Conservation (phyloP, 2,329 filamentous ascomycete species). For the Xylaria sp. region DNA sequence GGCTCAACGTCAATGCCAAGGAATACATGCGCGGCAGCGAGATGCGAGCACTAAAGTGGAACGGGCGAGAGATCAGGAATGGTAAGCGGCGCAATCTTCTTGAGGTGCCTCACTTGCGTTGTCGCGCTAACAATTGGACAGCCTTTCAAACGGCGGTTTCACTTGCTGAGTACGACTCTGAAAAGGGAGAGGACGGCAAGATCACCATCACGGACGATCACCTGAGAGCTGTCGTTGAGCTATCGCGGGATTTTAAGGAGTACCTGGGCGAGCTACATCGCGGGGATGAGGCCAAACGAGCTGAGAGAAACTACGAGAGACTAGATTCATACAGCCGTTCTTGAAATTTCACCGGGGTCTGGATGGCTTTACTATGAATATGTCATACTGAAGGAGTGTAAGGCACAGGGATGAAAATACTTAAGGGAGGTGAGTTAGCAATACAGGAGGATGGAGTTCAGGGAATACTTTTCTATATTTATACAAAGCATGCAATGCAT, state of each 20-base stretch:
- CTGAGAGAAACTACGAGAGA: constrained; percentile 17
- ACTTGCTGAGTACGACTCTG: constrained; percentile 41
- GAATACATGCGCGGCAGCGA: constrained; percentile 30
- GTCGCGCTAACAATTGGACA: constrained; percentile 11
- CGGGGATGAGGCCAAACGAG: constrained; percentile 26
- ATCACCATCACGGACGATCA: constrained; percentile 37
- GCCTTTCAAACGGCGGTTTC: constrained; percentile 44
- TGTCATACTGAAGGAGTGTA: too few relatives aligned
- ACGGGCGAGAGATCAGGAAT: constrained; percentile 34
- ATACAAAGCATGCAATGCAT: too few relatives aligned
- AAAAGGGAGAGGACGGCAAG: constrained; percentile 38
- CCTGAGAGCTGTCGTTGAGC: constrained; percentile 36
- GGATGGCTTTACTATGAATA: too few relatives aligned
- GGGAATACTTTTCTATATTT: too few relatives aligned
- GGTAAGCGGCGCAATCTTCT: constrained; percentile 11
- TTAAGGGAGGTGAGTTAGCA: too few relatives aligned
- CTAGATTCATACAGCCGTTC: constrained; percentile 8
- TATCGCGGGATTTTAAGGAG: constrained; percentile 39
- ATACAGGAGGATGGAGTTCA: too few relatives aligned
- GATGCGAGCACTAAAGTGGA: constrained; percentile 31
- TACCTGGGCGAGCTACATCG: constrained; percentile 35
- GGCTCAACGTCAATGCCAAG: constrained; percentile 31
- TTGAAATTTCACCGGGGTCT: too few relatives aligned
- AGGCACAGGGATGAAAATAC: too few relatives aligned
- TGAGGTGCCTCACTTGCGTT: not conserved